A percentile compares a stretch with the other conserved stretches of the same genome.
Conservation (phyloP, 768 basidiomycete genomes). For the Pleurotus tuber-regium region DNA sequence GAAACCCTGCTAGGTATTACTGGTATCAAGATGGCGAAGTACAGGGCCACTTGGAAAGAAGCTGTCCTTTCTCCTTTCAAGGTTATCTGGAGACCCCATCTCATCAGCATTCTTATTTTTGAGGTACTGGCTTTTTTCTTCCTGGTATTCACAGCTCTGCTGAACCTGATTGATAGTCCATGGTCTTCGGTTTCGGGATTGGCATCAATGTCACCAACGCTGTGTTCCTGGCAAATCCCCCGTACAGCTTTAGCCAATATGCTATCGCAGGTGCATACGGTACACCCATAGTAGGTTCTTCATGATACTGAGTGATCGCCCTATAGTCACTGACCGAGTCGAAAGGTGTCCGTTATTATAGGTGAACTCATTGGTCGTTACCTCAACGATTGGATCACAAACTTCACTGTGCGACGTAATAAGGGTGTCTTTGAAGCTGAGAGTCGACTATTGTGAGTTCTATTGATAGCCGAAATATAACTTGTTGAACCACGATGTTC, state of each 20-base stretch:
- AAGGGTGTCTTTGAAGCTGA: constrained; percentile 42
- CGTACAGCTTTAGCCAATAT: constrained; percentile 38
- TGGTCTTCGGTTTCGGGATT: constrained; percentile 31
- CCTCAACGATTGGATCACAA: constrained; percentile 35
- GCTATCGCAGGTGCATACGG: constrained; percentile 38
- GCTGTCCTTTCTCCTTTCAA: constrained; percentile 32
- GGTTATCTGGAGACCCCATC: constrained; percentile 48
- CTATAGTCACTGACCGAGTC: neutral
- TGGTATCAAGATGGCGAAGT: constrained; percentile 39
- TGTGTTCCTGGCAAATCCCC: constrained; percentile 19
- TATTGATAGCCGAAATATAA: neutral
- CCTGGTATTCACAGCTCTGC: neutral
- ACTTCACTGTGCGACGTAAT: constrained; percentile 29
- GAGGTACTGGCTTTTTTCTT: constrained; percentile 26
- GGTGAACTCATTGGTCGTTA: constrained; percentile 38
- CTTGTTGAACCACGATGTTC: neutral
- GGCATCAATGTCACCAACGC: constrained; percentile 37
- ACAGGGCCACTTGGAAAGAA: constrained; percentile 38
- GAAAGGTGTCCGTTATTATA: constrained; percentile 35
- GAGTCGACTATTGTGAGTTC: constrained; percentile 44
- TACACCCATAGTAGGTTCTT: constrained; percentile 32
- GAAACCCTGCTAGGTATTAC: constrained; percentile 44
- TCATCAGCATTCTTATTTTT: constrained; percentile 37
- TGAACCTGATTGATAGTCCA: constrained; percentile 12
- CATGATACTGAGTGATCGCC: neutral